phyloP scores from a whole-genome alignment of 1,284 basidiomycete species.

The Phenoliferia sp. region DNA sequence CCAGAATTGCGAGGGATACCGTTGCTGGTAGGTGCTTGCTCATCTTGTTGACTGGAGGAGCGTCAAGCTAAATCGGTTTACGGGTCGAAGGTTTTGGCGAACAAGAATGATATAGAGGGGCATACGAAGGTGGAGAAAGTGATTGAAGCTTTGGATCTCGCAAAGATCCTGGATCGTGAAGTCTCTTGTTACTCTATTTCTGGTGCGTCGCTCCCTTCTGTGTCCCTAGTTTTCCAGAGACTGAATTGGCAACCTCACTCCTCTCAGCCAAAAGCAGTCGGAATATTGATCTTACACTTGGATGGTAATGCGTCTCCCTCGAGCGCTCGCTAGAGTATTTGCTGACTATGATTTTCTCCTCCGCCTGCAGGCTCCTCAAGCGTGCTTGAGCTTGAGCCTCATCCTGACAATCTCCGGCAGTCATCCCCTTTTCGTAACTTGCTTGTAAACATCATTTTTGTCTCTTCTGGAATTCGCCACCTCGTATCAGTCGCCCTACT shows the following conservation, averaged over 20 bases:
- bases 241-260: slow-evolving; percentile 13
- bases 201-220: slow-evolving; percentile 1
- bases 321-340: too few relatives aligned
- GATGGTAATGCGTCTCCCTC: slow-evolving; percentile 42
- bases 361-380: slow-evolving; percentile 12
- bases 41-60: too few relatives aligned
- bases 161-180: slow-evolving; percentile 17
- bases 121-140: slow-evolving; percentile 81
- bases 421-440: too few relatives aligned
- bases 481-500: too few relatives aligned
- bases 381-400: not conserved
- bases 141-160: slow-evolving; percentile 69
- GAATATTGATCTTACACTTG: slow-evolving; percentile 61
- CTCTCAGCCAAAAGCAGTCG: slow-evolving; percentile 77
- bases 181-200: slow-evolving; percentile 30
- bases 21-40: slow-evolving; percentile 68
- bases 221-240: slow-evolving; percentile 52
- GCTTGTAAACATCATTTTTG: too few relatives aligned
- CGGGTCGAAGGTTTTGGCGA: slow-evolving; percentile 61
- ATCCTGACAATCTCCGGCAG: too few relatives aligned
- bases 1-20: slow-evolving; percentile 73
- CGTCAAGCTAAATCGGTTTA: too few relatives aligned
- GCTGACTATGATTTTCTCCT: not conserved
- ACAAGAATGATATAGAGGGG: slow-evolving; percentile 85
- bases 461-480: too few relatives aligned